Percentiles rank a stretch among this genome's conserved stretches.
Evolutionary conservation across 2,329 filamentous ascomycete species (phyloP).

Genomic region (Cadophora sp.): DNA sequence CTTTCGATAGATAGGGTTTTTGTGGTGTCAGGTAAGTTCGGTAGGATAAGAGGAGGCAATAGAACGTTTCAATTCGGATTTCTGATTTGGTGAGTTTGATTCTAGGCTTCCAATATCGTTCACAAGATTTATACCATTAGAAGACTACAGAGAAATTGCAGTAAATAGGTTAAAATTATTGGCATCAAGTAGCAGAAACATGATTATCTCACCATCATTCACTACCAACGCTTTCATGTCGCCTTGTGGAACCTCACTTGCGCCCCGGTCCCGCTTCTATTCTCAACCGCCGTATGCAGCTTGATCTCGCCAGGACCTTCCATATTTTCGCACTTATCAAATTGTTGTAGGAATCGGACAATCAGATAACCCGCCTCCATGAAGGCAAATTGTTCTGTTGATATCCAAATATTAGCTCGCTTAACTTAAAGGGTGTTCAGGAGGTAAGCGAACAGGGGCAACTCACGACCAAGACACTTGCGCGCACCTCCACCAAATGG

Average conservation of each 20-base stretch:
- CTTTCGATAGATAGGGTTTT: too few relatives aligned
- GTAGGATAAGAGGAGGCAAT: too few relatives aligned
- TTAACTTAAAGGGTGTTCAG: neutral
- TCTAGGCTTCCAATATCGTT: too few relatives aligned
- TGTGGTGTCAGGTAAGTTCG: too few relatives aligned
- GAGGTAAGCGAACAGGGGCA: constrained; percentile 26
- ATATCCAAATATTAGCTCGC: constrained; percentile 14
- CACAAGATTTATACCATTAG: too few relatives aligned
- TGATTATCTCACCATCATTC: too few relatives aligned
- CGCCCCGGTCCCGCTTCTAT: constrained; percentile 33
- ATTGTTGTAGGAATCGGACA: constrained; percentile 42
- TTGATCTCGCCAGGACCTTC: constrained; percentile 31
- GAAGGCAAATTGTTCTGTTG: constrained; percentile 42
- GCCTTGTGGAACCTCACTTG: constrained; percentile 31
- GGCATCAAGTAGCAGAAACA: too few relatives aligned
- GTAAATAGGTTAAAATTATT: too few relatives aligned
- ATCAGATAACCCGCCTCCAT: constrained; percentile 42
- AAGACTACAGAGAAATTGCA: too few relatives aligned
- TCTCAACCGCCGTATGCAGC: constrained; percentile 38
- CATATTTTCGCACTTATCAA: constrained; percentile 36
- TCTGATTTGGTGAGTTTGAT: too few relatives aligned
- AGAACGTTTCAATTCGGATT: too few relatives aligned
- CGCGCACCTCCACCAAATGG: constrained; percentile 75
- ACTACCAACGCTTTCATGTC: neutral
- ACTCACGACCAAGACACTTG: constrained; percentile 69